These are phyloP conservation scores for Pichia sp. DNA, from an alignment of 1,139 yeast species.

Conservation along the genomic window DNA sequence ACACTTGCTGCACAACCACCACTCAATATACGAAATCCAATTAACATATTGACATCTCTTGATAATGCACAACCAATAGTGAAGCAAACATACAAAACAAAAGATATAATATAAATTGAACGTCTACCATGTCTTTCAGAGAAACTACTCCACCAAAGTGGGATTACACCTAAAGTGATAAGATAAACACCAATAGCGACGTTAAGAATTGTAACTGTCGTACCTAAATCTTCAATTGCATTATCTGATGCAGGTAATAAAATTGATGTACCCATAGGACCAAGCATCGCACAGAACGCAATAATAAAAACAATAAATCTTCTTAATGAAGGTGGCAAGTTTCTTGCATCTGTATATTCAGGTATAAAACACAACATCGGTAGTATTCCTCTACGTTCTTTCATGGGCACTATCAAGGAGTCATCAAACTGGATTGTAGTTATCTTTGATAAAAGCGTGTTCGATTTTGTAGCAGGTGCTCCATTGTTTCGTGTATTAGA, in stretches of 20 bases:
- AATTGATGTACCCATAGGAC: conserved; percentile 91
- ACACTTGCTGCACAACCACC: conserved; percentile 86
- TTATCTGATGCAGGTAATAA: conserved; percentile 71
- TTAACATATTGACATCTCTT: conserved; percentile 53
- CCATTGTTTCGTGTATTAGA: not conserved
- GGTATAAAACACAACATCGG: conserved; percentile 52
- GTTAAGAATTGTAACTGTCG: conserved; percentile 57
- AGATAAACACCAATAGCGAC: conserved; percentile 76
- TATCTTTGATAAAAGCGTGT: conserved; percentile 13
- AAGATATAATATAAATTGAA: conserved; percentile 63
- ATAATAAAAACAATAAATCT: conserved; percentile 53
- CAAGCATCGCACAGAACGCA: conserved; percentile 70
- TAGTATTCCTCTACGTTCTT: conserved; percentile 49
- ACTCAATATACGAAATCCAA: conserved; percentile 60
- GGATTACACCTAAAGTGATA: conserved; percentile 68
- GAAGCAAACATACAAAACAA: conserved; percentile 55
- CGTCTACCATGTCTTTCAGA: conserved; percentile 74
- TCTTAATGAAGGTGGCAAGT: conserved; percentile 47
- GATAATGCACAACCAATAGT: conserved; percentile 68
- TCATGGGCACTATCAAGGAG: conserved; percentile 33
- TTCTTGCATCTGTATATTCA: conserved; percentile 68
- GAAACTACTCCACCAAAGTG: conserved; percentile 84
- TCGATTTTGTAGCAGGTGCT: conserved; percentile 5
- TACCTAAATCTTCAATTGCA: conserved; percentile 47
- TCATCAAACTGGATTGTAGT: conserved; percentile 23